Evolutionary conservation across 228 moss, liverwort and hornwort genomes (phyloP).

Genomic region (Sphagnum magellanicum): DNA sequence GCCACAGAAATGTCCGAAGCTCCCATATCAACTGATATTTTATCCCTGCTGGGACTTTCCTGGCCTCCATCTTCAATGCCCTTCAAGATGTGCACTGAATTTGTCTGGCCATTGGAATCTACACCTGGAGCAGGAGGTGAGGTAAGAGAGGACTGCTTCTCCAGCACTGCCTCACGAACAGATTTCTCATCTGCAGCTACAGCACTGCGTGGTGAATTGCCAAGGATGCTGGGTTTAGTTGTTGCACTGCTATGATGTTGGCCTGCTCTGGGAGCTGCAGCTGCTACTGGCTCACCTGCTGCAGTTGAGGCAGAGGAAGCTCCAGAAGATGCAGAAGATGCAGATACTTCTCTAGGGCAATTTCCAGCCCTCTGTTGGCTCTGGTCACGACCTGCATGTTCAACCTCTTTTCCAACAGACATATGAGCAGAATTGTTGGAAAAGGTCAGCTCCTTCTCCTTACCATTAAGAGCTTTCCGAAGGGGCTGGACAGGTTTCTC

Average conservation of each 20-base stretch:
- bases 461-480: conserved; percentile 23
- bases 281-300: conserved; percentile 4
- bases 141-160: conserved; percentile 19
- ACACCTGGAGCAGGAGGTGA: conserved; percentile 23
- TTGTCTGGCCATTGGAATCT: conserved; percentile 44
- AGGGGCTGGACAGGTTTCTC: conserved; percentile 28
- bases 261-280: conserved; percentile 12
- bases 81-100: conserved; percentile 28
- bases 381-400: background rate
- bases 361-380: conserved; percentile 38
- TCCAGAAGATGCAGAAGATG: conserved; percentile 15
- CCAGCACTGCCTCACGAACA: conserved; percentile 27
- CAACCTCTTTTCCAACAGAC: conserved; percentile 32
- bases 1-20: conserved; percentile 17
- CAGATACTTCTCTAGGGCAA: conserved; percentile 32
- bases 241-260: conserved; percentile 7
- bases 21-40: conserved; percentile 16
- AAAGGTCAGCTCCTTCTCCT: conserved; percentile 16
- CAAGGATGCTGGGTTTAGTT: conserved; percentile 37
- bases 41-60: conserved; percentile 48
- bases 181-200: conserved; percentile 10
- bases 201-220: conserved; percentile 33
- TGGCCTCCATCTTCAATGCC: conserved; percentile 33
- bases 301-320: conserved; percentile 18
- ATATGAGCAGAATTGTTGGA: conserved; percentile 27